These are phyloP conservation scores for Rhizophagus sp. DNA, from an alignment of 192 early-diverging fungal genomes.

Conservation along the genomic window DNA sequence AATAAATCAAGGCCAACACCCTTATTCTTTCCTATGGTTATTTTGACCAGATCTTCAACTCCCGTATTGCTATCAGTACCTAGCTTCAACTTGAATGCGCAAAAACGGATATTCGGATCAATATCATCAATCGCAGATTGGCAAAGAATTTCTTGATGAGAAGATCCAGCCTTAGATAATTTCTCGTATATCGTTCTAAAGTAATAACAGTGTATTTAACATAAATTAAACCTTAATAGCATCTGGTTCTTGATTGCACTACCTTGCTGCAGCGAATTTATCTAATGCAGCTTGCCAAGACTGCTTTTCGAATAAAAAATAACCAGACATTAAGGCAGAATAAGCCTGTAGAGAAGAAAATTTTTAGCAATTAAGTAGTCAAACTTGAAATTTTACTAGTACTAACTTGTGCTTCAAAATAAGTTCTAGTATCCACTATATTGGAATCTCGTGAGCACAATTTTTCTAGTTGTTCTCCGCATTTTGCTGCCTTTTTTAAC, in stretches of 20 bases:
- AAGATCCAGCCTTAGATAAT: slow-evolving; percentile 53
- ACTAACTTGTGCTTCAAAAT: slow-evolving; percentile 58
- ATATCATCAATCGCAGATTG: slow-evolving; percentile 71
- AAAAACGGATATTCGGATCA: slow-evolving; percentile 80
- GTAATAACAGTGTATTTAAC: not conserved
- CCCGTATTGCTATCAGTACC: slow-evolving; percentile 40
- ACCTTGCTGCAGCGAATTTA: slow-evolving; percentile 64
- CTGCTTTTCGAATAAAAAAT: slow-evolving; percentile 67
- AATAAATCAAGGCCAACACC: slow-evolving; percentile 50
- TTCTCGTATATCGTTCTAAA: slow-evolving; percentile 68
- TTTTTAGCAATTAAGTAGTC: too few relatives aligned
- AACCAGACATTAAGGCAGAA: slow-evolving; percentile 64
- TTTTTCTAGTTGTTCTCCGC: slow-evolving; percentile 46
- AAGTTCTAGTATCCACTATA: slow-evolving; percentile 52
- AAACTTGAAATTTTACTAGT: not conserved
- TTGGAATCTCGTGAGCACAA: slow-evolving; percentile 45
- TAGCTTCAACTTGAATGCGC: slow-evolving; percentile 67
- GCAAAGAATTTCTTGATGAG: slow-evolving; percentile 63
- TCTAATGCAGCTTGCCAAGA: slow-evolving; percentile 67
- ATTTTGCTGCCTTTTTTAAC: slow-evolving; percentile 63
- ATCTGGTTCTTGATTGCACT: slow-evolving; percentile 7
- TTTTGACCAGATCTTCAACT: slow-evolving; percentile 49
- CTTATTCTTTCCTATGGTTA: slow-evolving; percentile 45
- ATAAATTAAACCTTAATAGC: too few relatives aligned
- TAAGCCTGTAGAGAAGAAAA: slow-evolving; percentile 52